phyloP scores from a whole-genome alignment of 2,329 filamentous ascomycete genomes.

The Claviceps cyperi region DNA sequence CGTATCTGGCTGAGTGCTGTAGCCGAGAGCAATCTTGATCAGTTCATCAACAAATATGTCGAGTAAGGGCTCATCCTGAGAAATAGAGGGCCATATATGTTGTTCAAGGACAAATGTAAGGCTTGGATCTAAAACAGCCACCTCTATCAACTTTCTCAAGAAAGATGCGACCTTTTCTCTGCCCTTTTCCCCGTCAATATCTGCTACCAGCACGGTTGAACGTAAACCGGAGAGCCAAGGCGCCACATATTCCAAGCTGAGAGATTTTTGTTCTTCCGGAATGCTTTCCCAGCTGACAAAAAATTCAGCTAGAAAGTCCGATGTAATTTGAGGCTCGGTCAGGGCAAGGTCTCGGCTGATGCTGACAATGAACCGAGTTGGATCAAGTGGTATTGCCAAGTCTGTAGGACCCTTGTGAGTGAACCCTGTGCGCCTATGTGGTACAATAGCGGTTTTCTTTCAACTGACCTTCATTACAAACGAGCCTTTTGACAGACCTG shows the following conservation, averaged over 20 bases:
- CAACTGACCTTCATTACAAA: conserved; percentile 43
- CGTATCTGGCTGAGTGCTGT: conserved; percentile 42
- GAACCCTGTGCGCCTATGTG: neutral
- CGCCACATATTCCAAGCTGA: conserved; percentile 55
- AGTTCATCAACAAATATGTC: conserved; percentile 56
- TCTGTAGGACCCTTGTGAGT: conserved; percentile 24
- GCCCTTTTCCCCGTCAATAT: conserved; percentile 49
- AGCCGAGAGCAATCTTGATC: conserved; percentile 44
- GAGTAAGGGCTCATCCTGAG: conserved; percentile 48
- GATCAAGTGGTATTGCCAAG: conserved; percentile 47
- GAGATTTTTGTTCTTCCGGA: conserved; percentile 49
- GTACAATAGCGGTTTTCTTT: too few relatives aligned
- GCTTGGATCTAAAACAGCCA: conserved; percentile 45
- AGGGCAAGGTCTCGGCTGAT: conserved; percentile 49
- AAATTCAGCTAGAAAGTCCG: conserved; percentile 58
- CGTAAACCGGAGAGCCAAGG: conserved; percentile 52
- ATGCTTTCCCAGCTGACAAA: conserved; percentile 61
- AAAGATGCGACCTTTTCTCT: conserved; percentile 49
- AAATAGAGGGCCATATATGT: conserved; percentile 49
- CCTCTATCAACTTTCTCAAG: conserved; percentile 52
- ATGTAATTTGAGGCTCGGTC: conserved; percentile 51
- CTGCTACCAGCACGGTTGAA: conserved; percentile 41
- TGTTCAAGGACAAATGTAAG: conserved; percentile 49
- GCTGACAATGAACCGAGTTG: conserved; percentile 48
- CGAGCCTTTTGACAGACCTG: conserved; percentile 42